These are phyloP conservation scores for Calonectria henricotiae DNA, from an alignment of 2,329 filamentous ascomycete genomes.

Conservation along the genomic window DNA sequence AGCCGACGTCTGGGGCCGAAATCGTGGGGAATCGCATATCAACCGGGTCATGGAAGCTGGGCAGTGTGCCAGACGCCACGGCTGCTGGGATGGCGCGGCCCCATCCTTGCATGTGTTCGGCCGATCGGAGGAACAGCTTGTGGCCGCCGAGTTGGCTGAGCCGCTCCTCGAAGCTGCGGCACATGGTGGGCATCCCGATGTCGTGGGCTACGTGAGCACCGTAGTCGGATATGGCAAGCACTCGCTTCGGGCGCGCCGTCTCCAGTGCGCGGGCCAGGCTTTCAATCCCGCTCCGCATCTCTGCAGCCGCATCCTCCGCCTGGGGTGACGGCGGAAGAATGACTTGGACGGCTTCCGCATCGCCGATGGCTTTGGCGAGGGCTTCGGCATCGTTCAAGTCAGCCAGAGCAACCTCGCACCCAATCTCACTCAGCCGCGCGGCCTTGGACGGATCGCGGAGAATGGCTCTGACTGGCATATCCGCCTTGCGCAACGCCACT, in stretches of 20 bases:
- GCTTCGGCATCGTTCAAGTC: slow-evolving; percentile 3
- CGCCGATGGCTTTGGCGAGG: slow-evolving; percentile 3
- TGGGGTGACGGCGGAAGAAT: slow-evolving; percentile 4
- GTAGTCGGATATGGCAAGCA: slow-evolving; percentile 17
- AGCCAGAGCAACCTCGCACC: slow-evolving; percentile 11
- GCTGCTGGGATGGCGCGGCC: slow-evolving; percentile 10
- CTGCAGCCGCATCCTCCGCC: background rate
- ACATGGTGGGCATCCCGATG: slow-evolving; percentile 15
- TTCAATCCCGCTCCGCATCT: slow-evolving; percentile 15
- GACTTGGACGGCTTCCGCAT: slow-evolving; percentile 12
- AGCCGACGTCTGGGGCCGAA: slow-evolving; percentile 9
- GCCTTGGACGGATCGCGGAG: slow-evolving; percentile 12
- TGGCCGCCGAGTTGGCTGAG: slow-evolving; percentile 1
- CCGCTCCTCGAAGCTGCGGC: slow-evolving; percentile 2
- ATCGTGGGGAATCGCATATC: slow-evolving; percentile 17
- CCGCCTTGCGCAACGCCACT: slow-evolving; percentile 1
- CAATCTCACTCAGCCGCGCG: slow-evolving; percentile 2
- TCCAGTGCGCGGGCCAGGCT: slow-evolving; percentile 13
- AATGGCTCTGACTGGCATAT: slow-evolving; percentile 7
- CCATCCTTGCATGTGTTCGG: slow-evolving; percentile 22
- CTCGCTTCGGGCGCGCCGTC: background rate
- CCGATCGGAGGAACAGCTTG: slow-evolving; percentile 9
- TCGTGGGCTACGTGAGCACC: slow-evolving; percentile 9
- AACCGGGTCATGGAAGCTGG: slow-evolving; percentile 7
- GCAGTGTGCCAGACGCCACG: slow-evolving; percentile 1